Evolutionary conservation across 2,329 filamentous ascomycete genomes (phyloP).

Genomic region (Stachybotrys echinatus): DNA sequence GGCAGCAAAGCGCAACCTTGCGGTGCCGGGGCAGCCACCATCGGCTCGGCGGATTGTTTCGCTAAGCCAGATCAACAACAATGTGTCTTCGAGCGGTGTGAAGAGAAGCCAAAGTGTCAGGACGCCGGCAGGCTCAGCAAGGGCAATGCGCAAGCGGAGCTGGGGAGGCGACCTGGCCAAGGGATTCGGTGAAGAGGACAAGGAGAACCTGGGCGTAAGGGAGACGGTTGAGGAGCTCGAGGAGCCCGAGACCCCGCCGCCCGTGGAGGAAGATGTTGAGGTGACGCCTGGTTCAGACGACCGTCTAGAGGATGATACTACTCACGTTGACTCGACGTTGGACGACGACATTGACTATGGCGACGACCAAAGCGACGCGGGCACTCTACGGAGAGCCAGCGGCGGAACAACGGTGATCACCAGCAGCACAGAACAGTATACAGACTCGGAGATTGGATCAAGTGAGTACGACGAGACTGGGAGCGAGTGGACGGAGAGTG

Average conservation of each 20-base stretch:
- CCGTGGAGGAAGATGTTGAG: slow-evolving; percentile 11
- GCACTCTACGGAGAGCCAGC: slow-evolving; percentile 43
- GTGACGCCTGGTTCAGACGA: slow-evolving; percentile 2
- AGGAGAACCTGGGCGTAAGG: slow-evolving; percentile 59
- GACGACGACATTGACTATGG: slow-evolving; percentile 21
- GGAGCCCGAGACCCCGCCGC: slow-evolving; percentile 20
- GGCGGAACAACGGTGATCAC: slow-evolving; percentile 43
- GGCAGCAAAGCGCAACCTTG: slow-evolving; percentile 43
- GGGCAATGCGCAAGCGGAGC: slow-evolving; percentile 59
- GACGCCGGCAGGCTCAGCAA: slow-evolving; percentile 39
- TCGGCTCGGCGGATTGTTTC: slow-evolving; percentile 79
- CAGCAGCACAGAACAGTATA: slow-evolving; percentile 29
- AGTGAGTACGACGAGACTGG: slow-evolving; percentile 34
- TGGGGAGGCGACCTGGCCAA: slow-evolving; percentile 54
- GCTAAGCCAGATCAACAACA: slow-evolving; percentile 82
- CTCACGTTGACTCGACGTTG: slow-evolving; percentile 13
- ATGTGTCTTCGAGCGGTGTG: slow-evolving; percentile 58
- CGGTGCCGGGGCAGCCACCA: slow-evolving; percentile 41
- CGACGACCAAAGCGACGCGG: slow-evolving; percentile 42
- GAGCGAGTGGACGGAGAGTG: slow-evolving; percentile 46
- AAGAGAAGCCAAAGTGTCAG: slow-evolving; percentile 77
- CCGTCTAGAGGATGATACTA: slow-evolving; percentile 14
- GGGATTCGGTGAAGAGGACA: slow-evolving; percentile 49
- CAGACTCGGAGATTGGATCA: slow-evolving; percentile 28
- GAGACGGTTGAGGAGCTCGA: slow-evolving; percentile 57